Evolutionary conservation across 805 yeast genomes (phyloP), one percentile per base, ranked within the genome.

Genomic region (Jamesozyma lodderae): DNA sequence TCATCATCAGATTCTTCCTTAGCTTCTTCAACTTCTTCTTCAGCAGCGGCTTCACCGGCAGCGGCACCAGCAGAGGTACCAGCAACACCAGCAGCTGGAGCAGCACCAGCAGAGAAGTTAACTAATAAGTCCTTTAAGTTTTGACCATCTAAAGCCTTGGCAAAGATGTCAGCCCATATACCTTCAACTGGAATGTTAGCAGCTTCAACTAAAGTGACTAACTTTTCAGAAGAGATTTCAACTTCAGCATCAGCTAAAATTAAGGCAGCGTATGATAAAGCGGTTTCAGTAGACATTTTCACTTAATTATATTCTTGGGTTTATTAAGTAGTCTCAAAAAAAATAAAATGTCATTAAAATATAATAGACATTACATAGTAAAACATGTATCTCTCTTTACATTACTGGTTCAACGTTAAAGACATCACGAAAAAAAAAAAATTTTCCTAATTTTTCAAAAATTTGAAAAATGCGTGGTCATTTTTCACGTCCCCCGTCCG

Each of bases 201-300:
- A 59, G 85, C 83, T 49, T 70, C 57, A 66, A 82, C 71, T 67
- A 82, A 68, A 60, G 83, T 70, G 62, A 73, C 62, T 63, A 82
- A 75, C 75, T 81, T 81, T 65, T 79, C 88, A 56, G 87, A 54
- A 48, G 95, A 76, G 78, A 92, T 77, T 70, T 88, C 96, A 64
- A 86, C 73, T 64, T 86, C 96, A 63, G 96, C 85, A 66, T 90
- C 98, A 55, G 96, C 95, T 70, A 90, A 78, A 74, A 90, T 87
- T 70, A 90, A 80, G 65, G 97, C 95, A 69, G 98, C 97, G 83
- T 86, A 87, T 59, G 96, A 84, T 66, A 86, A 84, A 66, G 90
- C 79, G 63, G 94, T 77, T 77, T 87, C 95, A 47, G 66, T 56
- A 69, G 94, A 82, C 51, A 44, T 51, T 48, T 44, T 40, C 7